Percentiles rank a stretch among this genome's conserved stretches.
These are phyloP conservation scores for Lathyrus sativus DNA, from an alignment of 306 rosid genomes.

Conservation along the genomic window DNA sequence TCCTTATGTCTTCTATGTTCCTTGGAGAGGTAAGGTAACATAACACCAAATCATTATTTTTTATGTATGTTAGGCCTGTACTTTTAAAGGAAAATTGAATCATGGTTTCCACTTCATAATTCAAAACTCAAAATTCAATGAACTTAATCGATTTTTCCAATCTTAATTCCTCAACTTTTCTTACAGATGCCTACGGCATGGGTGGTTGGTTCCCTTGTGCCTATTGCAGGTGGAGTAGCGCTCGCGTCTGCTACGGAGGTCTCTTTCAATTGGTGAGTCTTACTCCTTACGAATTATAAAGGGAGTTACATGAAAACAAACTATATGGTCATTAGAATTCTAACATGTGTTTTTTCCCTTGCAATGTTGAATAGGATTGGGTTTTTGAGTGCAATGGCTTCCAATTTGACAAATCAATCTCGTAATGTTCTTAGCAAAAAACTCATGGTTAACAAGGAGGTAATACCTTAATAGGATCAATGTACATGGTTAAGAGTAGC, in stretches of 20 bases:
- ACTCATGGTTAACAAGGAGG: slow-evolving; percentile 88
- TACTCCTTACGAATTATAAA: slow-evolving; percentile 1
- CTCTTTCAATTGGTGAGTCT: slow-evolving; percentile 83
- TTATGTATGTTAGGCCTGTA: neutral
- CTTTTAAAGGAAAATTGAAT: neutral
- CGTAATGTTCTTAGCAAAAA: slow-evolving; percentile 99
- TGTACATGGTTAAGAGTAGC: neutral
- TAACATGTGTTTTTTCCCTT: slow-evolving; percentile 22
- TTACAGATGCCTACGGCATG: slow-evolving; percentile 70
- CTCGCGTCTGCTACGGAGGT: slow-evolving; percentile 86
- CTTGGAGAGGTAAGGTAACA: slow-evolving; percentile 70
- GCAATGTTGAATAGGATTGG: slow-evolving; percentile 67
- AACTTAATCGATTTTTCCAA: slow-evolving; percentile 8
- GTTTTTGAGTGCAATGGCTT: slow-evolving; percentile 98
- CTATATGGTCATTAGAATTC: slow-evolving; percentile 22
- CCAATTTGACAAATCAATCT: slow-evolving; percentile 89
- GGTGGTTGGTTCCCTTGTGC: slow-evolving; percentile 84
- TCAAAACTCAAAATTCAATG: neutral
- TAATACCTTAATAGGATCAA: slow-evolving; percentile 21
- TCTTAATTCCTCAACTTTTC: slow-evolving; percentile 24
- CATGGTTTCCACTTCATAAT: neutral
- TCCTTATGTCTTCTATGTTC: slow-evolving; percentile 85
- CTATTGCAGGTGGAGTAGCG: slow-evolving; percentile 90
- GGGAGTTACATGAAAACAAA: neutral
- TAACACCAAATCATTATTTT: neutral